Evolutionary conservation across 805 yeast species (phyloP).

Genomic region (Zygosaccharomyces bailii): DNA sequence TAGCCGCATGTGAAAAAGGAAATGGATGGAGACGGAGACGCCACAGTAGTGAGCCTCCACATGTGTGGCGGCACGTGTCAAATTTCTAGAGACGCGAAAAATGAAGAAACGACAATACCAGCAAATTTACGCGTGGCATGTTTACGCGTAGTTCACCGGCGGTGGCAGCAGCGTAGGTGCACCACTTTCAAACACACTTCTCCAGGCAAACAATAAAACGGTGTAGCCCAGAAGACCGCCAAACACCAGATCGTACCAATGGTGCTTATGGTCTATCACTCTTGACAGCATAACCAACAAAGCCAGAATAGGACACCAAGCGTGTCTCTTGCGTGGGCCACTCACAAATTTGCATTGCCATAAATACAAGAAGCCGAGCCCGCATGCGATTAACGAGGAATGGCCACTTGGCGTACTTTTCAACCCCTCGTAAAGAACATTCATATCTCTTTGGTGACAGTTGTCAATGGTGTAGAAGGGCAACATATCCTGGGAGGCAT

Average conservation of each 20-base stretch:
- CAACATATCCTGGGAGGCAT: constrained; percentile 1
- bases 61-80: background rate
- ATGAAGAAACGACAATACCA: background rate
- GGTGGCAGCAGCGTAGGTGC: constrained; percentile 1
- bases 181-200: constrained; percentile 10
- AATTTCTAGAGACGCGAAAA: background rate
- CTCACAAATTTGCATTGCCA: constrained; percentile 25
- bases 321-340: constrained; percentile 20
- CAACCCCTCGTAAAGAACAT: constrained; percentile 28
- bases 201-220: constrained; percentile 17
- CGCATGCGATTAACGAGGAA: constrained; percentile 25
- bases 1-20: background rate
- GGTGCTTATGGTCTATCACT: constrained; percentile 32
- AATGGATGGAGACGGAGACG: background rate
- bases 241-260: constrained; percentile 31
- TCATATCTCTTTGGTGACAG: constrained; percentile 22
- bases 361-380: constrained; percentile 24
- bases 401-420: constrained; percentile 36
- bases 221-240: constrained; percentile 25
- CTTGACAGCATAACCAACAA: constrained; percentile 30
- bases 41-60: constrained; percentile 5
- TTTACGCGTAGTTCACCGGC: constrained; percentile 2
- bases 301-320: constrained; percentile 29
- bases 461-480: constrained; percentile 16
- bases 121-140: background rate